Base-by-base conservation (phyloP, 139 green algal genomes). In the Desmodesmus armatus region DNA sequence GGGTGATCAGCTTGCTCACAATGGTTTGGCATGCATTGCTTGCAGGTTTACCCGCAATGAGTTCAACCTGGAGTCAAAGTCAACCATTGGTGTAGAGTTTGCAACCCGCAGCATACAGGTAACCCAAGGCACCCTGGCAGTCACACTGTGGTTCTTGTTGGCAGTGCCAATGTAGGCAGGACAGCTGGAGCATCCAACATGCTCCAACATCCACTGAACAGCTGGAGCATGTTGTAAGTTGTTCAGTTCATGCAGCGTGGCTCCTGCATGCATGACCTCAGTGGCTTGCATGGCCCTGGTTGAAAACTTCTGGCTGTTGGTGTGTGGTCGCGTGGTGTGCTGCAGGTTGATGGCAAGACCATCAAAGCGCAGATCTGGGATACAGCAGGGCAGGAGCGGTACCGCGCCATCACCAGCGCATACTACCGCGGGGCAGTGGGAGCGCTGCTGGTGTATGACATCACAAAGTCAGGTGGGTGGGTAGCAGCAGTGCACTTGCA, bases 291-390 rank as follows among this genome's bases (percentile, higher is more conserved):
- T n/a, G n/a, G n/a, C n/a, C n/a, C n/a, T n/a, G n/a, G n/a, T n/a
- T n/a, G n/a, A n/a, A n/a, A n/a, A n/a, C n/a, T n/a, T n/a, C n/a
- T n/a, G n/a, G n/a, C n/a, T n/a, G n/a, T n/a, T n/a, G n/a, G n/a
- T n/a, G n/a, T n/a, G n/a, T n/a, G n/a, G 67, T 31, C 15, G 1
- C 31, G 44, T 31, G 2, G 17, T 75, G 66, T 39, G 33, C 67
- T 39, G 72, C 86, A 99, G 96, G 96, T 99, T 43, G 97, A 99
- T 72, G 94, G 94, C 72, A 99, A 99, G 90, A 99, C 96, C 9
- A 97, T 99, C 90, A 99, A 99, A 89, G 97, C 97, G 39, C 97
- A 99, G 87, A 99, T 99, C 66, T 99, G 97, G 97, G 97, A 99
- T 87, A 99, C 97, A 51, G 97, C 97, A 21, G 97, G 97, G 25